phyloP scores from a whole-genome alignment of 345 rosid genomes.

The Eutrema yunnanense region DNA sequence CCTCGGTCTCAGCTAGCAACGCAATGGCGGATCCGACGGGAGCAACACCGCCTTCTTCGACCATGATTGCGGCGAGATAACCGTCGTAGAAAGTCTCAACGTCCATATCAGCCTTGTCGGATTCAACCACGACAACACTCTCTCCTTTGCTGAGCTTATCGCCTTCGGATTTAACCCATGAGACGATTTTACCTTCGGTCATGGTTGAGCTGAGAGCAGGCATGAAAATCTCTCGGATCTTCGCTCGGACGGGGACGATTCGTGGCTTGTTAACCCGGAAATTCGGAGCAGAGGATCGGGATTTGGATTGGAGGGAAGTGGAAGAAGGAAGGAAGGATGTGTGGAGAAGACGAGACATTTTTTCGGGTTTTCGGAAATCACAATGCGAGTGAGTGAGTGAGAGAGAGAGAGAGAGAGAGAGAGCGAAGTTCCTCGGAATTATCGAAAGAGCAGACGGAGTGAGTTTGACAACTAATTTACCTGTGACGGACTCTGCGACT shows the following conservation, averaged over 20 bases:
- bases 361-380: neutral
- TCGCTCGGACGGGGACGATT: constrained; percentile 40
- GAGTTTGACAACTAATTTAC: constrained; percentile 48
- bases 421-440: constrained; percentile 36
- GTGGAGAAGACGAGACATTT: constrained; percentile 69
- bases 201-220: constrained; percentile 98
- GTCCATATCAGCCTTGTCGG: constrained; percentile 98
- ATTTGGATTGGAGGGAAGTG: constrained; percentile 22
- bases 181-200: constrained; percentile 94
- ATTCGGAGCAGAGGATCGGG: constrained; percentile 21
- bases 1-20: constrained; percentile 69
- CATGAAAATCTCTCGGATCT: constrained; percentile 97
- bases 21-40: constrained; percentile 95
- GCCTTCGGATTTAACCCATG: constrained; percentile 91
- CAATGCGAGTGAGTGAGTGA: neutral
- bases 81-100: constrained; percentile 97
- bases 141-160: constrained; percentile 86
- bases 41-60: constrained; percentile 90
- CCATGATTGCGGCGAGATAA: constrained; percentile 83
- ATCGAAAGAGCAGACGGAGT: constrained; percentile 61
- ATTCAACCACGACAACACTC: constrained; percentile 93
- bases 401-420: neutral
- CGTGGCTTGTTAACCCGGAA: constrained; percentile 14
- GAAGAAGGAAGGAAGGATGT: constrained; percentile 48
- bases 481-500: constrained; percentile 21